These are phyloP conservation scores for Leccinum disarticulatum DNA, from an alignment of 768 basidiomycete species.

Conservation along the genomic window DNA sequence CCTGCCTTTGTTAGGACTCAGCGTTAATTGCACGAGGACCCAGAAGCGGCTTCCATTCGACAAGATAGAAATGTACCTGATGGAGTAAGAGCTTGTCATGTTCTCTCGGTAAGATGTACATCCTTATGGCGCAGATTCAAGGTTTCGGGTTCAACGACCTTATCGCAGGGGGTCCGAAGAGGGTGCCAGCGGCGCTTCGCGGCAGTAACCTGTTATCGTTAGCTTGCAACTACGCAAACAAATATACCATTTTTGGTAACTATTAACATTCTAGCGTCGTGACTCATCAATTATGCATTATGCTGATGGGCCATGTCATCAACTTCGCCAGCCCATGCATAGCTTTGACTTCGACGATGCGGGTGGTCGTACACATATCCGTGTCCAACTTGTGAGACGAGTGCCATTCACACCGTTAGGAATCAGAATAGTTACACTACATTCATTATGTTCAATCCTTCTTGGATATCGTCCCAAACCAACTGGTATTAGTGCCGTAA, in stretches of 20 bases:
- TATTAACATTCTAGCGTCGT: background rate
- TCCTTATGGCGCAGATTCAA: background rate
- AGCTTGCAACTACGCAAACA: background rate
- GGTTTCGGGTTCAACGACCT: background rate
- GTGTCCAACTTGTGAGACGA: background rate
- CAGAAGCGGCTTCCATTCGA: background rate
- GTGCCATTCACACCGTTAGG: background rate
- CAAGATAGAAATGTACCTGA: conserved; percentile 42
- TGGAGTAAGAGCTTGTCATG: conserved; percentile 65
- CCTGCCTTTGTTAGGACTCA: conserved; percentile 56
- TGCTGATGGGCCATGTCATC: too few species aligned
- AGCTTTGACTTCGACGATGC: background rate
- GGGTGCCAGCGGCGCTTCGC: background rate
- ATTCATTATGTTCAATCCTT: background rate
- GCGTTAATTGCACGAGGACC: background rate
- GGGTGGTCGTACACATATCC: background rate
- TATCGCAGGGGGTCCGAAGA: background rate
- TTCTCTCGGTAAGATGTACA: background rate
- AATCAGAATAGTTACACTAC: background rate
- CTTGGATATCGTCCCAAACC: background rate
- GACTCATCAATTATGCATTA: too few species aligned
- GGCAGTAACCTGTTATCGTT: background rate
- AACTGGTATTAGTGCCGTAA: background rate
- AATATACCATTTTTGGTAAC: background rate
- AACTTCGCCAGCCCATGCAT: background rate